Base-by-base conservation (phyloP, 2,329 filamentous ascomycete genomes). In the Trichoderma sp. region DNA sequence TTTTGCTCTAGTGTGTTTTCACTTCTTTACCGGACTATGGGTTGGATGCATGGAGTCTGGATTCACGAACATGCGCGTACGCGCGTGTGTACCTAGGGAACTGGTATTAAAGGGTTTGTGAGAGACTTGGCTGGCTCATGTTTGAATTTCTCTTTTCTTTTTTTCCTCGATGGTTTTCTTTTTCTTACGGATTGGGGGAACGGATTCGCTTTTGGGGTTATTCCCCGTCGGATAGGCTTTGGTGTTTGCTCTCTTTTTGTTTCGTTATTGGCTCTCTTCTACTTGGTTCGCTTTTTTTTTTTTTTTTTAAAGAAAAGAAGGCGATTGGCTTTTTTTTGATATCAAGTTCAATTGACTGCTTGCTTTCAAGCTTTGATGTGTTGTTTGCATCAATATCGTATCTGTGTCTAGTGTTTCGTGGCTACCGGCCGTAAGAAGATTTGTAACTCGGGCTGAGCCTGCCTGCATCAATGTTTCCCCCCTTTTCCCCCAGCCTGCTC, bases 21-120 rank as follows among this genome's bases (percentile, higher is more conserved):
- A 34, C 32, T 64, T 25, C 15, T 37, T 65, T 48, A 57, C 52
- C 29, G 61, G 61, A 48, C 52, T 57, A 65, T 48, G 37, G 61
- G 37, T 72, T 72, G 70, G 70, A 68, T 69, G 73, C 48, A 52
- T 37, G 73, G 75, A 74, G 75, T 76, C 73, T 74, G 73, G 75
- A 75, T 74, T 68, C 60, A 65, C 54, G 48, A 56, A 57, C 61
- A 65, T 42, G 50, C 35, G 60, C 61, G 34, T 39, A 45, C n/a
- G 61, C 61, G 35, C 61, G 27, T 48, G 37, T 53, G 45, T 45
- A 61, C 64, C 32, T 39, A 54, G 34, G 64, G 57, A 67, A 54
- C 54, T 66, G 54, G 64, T 66, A 59, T 66, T 6, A 63, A 37
- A 39, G 54, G 50, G 59, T 35, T 57, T 58, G 52, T 56, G 61